Percentiles rank a stretch among this genome's conserved stretches.
These are phyloP conservation scores for Penicillium tannophilum DNA, from an alignment of 495 filamentous ascomycete species.

Conservation along the genomic window DNA sequence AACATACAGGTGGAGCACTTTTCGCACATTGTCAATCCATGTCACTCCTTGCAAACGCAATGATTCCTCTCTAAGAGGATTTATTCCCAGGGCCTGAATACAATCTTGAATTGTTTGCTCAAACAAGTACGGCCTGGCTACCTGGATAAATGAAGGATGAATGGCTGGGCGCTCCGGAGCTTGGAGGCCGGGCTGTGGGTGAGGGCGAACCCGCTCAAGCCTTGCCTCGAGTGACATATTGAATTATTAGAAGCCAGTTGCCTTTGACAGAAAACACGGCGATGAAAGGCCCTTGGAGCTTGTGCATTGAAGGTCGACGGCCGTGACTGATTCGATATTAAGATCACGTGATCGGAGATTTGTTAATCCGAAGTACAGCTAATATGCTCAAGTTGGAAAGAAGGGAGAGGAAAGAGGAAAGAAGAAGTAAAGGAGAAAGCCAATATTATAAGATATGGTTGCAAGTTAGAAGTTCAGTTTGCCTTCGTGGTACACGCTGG, in stretches of 20 bases:
- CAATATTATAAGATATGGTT: too few species aligned
- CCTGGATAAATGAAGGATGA: conserved; percentile 71
- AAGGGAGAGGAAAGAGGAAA: not conserved
- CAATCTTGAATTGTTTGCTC: conserved; percentile 62
- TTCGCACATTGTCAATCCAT: conserved; percentile 79
- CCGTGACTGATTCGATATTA: conserved; percentile 1
- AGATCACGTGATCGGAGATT: conserved; percentile 12
- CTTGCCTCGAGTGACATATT: conserved; percentile 17
- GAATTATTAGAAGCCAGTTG: not conserved
- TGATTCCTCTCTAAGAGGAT: conserved; percentile 65
- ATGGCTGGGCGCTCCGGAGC: conserved; percentile 49
- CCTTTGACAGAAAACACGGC: not conserved
- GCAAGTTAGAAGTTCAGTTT: too few species aligned
- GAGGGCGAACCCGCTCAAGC: conserved; percentile 19
- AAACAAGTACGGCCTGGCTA: conserved; percentile 68
- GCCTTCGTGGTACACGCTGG: too few species aligned
- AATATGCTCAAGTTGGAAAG: too few species aligned
- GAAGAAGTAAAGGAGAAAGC: not conserved
- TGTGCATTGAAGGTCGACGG: not conserved
- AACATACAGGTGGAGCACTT: conserved; percentile 66
- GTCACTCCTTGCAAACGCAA: conserved; percentile 74
- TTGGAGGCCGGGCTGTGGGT: conserved; percentile 17
- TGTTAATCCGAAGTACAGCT: conserved; percentile 15
- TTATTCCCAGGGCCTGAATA: conserved; percentile 54
- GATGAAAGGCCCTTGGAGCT: not conserved